Evolutionary conservation across 2,329 filamentous ascomycete species (phyloP).

Genomic region (Microdochium trichocladiopsis): DNA sequence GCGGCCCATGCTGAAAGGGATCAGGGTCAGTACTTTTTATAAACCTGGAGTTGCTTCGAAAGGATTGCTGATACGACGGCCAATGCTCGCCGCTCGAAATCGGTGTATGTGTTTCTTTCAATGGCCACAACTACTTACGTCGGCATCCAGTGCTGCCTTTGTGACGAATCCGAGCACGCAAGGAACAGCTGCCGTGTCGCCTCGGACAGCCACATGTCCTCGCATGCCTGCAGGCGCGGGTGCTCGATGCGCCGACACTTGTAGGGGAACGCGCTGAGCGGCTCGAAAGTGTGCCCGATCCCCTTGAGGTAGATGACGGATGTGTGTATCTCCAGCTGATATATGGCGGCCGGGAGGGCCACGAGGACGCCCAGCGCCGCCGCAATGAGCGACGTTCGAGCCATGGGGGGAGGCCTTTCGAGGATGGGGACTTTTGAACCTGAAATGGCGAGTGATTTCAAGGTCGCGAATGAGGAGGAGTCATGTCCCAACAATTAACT

Average conservation of each 20-base stretch:
- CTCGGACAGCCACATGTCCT: conserved; percentile 24
- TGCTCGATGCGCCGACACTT: conserved; percentile 18
- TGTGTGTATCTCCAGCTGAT: conserved; percentile 11
- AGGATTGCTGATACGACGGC: too few relatives aligned
- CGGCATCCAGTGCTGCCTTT: conserved; percentile 15
- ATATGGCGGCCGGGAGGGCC: conserved; percentile 8
- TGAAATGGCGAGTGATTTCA: too few relatives aligned
- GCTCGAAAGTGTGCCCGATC: conserved; percentile 14
- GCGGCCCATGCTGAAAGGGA: conserved; percentile 3
- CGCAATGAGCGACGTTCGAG: too few relatives aligned
- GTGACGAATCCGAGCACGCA: conserved; percentile 16
- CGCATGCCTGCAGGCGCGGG: conserved; percentile 17
- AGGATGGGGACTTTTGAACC: too few relatives aligned
- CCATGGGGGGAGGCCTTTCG: too few relatives aligned
- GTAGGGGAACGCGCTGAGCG: conserved; percentile 19
- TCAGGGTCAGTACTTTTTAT: background rate
- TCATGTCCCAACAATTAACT: too few relatives aligned
- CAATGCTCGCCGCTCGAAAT: too few relatives aligned
- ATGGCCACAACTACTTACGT: conserved; percentile 10
- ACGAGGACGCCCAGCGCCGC: too few relatives aligned
- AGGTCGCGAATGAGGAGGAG: too few relatives aligned
- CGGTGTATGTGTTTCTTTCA: too few relatives aligned
- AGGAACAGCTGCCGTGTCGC: conserved; percentile 20
- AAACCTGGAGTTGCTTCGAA: too few relatives aligned
- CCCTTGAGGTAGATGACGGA: conserved; percentile 12